These are phyloP conservation scores for Limonomyces culmigenus DNA, from an alignment of 1,284 basidiomycete species.

Conservation along the genomic window DNA sequence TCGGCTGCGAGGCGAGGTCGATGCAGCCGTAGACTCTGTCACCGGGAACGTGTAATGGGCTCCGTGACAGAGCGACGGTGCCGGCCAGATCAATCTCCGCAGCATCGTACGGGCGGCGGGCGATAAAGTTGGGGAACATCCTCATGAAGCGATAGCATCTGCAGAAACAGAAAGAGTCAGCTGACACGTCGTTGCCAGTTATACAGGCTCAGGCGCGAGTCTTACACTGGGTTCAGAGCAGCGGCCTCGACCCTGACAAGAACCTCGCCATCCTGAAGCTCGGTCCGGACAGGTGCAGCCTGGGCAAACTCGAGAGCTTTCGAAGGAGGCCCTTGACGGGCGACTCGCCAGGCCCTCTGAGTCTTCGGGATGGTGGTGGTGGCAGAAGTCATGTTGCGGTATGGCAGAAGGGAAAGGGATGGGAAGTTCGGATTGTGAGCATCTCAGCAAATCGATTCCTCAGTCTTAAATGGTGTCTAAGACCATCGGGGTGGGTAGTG, in stretches of 20 bases:
- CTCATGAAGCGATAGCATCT: constrained; percentile 43
- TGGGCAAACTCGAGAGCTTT: too few species aligned
- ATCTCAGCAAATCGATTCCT: too few species aligned
- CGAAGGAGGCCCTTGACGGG: too few species aligned
- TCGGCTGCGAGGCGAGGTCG: constrained; percentile 12
- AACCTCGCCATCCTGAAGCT: constrained; percentile 32
- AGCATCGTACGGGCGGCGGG: constrained; percentile 29
- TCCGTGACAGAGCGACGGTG: constrained; percentile 33
- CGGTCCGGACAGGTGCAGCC: too few species aligned
- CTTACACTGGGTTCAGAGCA: constrained; percentile 52
- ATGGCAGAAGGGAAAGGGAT: too few species aligned
- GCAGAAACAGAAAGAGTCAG: constrained; percentile 1
- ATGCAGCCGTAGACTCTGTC: constrained; percentile 43
- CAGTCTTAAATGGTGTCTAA: too few species aligned
- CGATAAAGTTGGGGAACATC: constrained; percentile 28
- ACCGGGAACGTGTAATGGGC: constrained; percentile 30
- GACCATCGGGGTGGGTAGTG: too few species aligned
- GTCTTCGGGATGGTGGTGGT: too few species aligned
- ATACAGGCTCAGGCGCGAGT: constrained; percentile 4
- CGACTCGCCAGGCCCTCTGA: too few species aligned
- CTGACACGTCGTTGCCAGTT: not conserved
- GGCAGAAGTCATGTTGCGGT: too few species aligned
- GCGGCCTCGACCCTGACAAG: constrained; percentile 45
- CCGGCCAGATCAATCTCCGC: constrained; percentile 50
- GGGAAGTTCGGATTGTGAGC: too few species aligned